Percentiles rank a stretch among this genome's conserved stretches.
Evolutionary conservation across 768 basidiomycete species (phyloP).

Genomic region (Arthromyces matolae): DNA sequence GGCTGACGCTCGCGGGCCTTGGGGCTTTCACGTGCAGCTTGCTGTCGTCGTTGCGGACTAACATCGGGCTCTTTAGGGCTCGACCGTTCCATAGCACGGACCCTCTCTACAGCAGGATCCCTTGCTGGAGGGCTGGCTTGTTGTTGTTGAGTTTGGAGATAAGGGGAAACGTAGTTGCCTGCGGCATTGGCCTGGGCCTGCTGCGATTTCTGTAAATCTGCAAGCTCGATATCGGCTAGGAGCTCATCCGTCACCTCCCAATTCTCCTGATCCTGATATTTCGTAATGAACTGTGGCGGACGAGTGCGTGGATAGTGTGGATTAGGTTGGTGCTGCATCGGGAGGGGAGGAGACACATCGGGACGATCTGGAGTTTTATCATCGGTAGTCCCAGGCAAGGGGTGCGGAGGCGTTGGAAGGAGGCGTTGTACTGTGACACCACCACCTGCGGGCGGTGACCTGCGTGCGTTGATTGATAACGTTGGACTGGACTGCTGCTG

Average conservation of each 20-base stretch:
- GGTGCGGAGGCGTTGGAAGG: conserved; percentile 45
- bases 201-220: conserved; percentile 60
- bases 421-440: conserved; percentile 29
- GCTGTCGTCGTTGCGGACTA: conserved; percentile 33
- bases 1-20: conserved; percentile 43
- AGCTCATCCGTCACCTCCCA: conserved; percentile 71
- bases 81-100: conserved; percentile 46
- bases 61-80: conserved; percentile 54
- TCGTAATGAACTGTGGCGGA: conserved; percentile 50
- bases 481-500: conserved; percentile 48
- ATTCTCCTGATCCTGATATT: conserved; percentile 51
- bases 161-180: conserved; percentile 27
- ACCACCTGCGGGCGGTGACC: conserved; percentile 41
- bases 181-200: conserved; percentile 39
- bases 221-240: conserved; percentile 67
- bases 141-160: conserved; percentile 25
- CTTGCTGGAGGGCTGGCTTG: conserved; percentile 43
- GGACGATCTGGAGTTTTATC: conserved; percentile 29
- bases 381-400: conserved; percentile 26
- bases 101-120: conserved; percentile 52
- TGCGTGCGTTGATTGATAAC: conserved; percentile 35
- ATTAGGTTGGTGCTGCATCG: conserved; percentile 31
- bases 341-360: conserved; percentile 31
- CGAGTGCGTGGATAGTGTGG: conserved; percentile 62
- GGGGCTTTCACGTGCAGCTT: conserved; percentile 45